These are phyloP conservation scores for Paramecium tetraurelia DNA, from an alignment of 73 alveolate genomes.

Conservation along the genomic window DNA sequence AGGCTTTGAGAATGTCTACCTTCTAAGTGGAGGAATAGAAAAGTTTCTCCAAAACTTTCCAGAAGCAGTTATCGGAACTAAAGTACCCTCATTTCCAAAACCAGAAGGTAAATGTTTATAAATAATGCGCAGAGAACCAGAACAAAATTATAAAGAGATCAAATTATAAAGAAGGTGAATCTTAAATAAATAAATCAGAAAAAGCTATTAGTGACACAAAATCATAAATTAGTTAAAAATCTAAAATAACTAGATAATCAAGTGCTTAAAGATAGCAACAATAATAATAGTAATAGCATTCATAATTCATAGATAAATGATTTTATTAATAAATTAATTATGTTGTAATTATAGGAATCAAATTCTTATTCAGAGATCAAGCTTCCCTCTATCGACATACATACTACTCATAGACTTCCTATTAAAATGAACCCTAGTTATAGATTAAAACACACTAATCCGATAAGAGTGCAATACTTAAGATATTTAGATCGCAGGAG, in stretches of 20 bases:
- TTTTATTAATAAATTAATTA: background rate
- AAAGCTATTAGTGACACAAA: background rate
- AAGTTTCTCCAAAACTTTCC: slow-evolving; percentile 70
- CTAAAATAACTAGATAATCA: background rate
- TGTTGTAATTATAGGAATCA: background rate
- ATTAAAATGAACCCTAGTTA: background rate
- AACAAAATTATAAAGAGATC: slow-evolving; percentile 31
- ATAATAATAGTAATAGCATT: background rate
- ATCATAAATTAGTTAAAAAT: slow-evolving; percentile 27
- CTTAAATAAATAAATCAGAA: slow-evolving; percentile 20
- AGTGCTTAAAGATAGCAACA: background rate
- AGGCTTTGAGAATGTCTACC: slow-evolving; percentile 85
- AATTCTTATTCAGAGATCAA: background rate
- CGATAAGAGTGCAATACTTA: slow-evolving; percentile 15
- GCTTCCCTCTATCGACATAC: background rate
- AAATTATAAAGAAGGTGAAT: slow-evolving; percentile 2
- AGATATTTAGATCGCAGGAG: slow-evolving; percentile 8
- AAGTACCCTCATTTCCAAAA: slow-evolving; percentile 8
- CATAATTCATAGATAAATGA: background rate
- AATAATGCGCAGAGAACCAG: background rate
- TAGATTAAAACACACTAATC: slow-evolving; percentile 1
- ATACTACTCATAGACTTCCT: background rate
- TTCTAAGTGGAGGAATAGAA: slow-evolving; percentile 88
- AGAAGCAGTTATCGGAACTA: slow-evolving; percentile 70
- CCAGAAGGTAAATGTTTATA: background rate